Base-by-base conservation (phyloP, 306 rosid genomes). In the Citrullus colocynthis region DNA sequence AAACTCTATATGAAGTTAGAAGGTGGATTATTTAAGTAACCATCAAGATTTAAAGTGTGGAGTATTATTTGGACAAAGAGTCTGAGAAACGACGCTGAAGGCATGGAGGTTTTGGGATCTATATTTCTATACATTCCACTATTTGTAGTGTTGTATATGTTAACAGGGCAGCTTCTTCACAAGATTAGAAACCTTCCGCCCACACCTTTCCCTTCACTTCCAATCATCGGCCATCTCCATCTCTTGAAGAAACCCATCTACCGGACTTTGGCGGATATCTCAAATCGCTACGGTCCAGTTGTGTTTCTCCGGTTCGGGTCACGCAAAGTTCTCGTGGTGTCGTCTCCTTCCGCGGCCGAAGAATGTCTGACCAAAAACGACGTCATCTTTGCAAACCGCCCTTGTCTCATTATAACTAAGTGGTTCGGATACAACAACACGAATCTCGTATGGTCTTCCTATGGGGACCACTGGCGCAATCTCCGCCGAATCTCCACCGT, bases 391-490 rank as follows among this genome's bases (percentile, higher is more conserved):
- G 85, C 89, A 0, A 83, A 86, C 62, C 87, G 83, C 11, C 89
- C 89, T 0, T 48, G 37, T 5, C 57, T 86, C 28, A 76, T 83
- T 10, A 81, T 84, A 2, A 81, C 87, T 4, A 83, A 86, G 76
- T 78, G 82, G 79, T 80, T 86, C 2, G 85, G 87, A 7, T 83
- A 83, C 69, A 76, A 86, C 72, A 83, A 49, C 67, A 64, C 84
- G 7, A 83, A 77, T 14, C 82, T 86, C 13, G 80, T 57, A 0
- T 86, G 89, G 89, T 85, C 85, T 37, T 71, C 89, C 11, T 83
- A 83, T 10, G 82, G 84, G 13, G 28, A 79, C 24, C 89, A 81
- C 82, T 86, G 84, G 89, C 82, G 82, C 32, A 83, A 79, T 82
- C 71, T 83, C 32, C 79, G 87, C 51, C 83, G 85, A 71, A 79